These are phyloP conservation scores for Xylaria palmicola DNA, from an alignment of 495 filamentous ascomycete genomes.

Conservation along the genomic window DNA sequence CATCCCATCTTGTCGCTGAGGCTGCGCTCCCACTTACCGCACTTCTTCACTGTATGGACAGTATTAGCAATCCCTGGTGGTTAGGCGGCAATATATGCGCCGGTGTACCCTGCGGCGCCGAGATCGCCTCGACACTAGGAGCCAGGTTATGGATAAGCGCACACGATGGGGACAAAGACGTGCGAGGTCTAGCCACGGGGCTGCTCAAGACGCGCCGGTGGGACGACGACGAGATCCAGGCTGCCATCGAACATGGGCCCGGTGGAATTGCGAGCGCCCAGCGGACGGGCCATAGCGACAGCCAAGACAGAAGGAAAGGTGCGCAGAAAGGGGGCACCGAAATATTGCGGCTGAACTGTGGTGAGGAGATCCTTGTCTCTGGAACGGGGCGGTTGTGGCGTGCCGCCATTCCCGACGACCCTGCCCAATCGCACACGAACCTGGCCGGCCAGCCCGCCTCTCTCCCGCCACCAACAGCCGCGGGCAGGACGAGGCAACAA, in stretches of 20 bases:
- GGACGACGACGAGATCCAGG: conserved; percentile 45
- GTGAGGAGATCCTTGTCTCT: conserved; percentile 35
- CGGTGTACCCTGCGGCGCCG: conserved; percentile 56
- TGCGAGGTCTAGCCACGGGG: conserved; percentile 50
- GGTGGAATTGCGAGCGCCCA: neutral
- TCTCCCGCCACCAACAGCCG: neutral
- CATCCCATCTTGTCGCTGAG: conserved; percentile 53
- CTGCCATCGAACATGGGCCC: conserved; percentile 10
- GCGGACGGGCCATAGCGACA: conserved; percentile 7
- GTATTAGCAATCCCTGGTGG: conserved; percentile 60
- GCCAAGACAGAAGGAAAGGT: conserved; percentile 14
- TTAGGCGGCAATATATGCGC: conserved; percentile 61
- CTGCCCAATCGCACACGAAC: neutral
- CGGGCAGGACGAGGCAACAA: neutral
- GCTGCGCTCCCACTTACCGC: conserved; percentile 61
- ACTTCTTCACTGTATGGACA: conserved; percentile 64
- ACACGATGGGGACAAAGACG: conserved; percentile 64
- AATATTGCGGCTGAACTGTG: conserved; percentile 30
- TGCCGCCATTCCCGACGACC: neutral
- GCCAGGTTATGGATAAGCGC: conserved; percentile 62
- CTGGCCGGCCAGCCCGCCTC: neutral
- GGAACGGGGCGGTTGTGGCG: conserved; percentile 26
- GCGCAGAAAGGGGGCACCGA: conserved; percentile 22
- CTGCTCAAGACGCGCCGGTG: conserved; percentile 49
- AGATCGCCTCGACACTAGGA: conserved; percentile 54